Evolutionary conservation across 1,284 basidiomycete genomes (phyloP).

Genomic region (Rhodotorula sp.): DNA sequence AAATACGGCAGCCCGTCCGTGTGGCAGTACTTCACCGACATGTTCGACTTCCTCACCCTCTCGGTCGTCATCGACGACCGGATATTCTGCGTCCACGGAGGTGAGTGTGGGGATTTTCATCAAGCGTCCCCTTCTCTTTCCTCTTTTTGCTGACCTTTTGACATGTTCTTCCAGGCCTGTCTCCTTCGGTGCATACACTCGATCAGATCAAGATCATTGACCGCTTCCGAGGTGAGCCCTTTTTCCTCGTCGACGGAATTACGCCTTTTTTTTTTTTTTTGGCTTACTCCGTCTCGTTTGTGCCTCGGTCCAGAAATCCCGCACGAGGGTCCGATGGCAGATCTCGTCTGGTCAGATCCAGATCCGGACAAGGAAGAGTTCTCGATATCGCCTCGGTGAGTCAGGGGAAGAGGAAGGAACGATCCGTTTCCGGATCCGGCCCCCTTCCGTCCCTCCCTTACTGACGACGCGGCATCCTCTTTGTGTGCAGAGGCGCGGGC

Average conservation of each 20-base stretch:
- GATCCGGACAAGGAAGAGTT: constrained; percentile 99
- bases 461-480: constrained; percentile 4
- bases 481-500: constrained; percentile 75
- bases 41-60: constrained; percentile 99
- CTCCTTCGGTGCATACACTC: constrained; percentile 96
- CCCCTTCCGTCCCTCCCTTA: constrained; percentile 14
- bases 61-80: constrained; percentile 98
- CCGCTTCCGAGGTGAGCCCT: constrained; percentile 76
- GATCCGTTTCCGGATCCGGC: background rate
- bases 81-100: constrained; percentile 99
- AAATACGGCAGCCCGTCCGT: constrained; percentile 94
- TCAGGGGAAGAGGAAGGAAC: constrained; percentile 1
- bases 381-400: constrained; percentile 91
- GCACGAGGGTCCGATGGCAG: constrained; percentile 99
- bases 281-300: background rate
- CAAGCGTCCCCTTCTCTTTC: background rate
- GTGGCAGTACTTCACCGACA: constrained; percentile 99
- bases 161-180: constrained; percentile 63
- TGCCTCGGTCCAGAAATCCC: constrained; percentile 74
- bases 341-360: constrained; percentile 99
- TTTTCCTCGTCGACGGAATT: background rate
- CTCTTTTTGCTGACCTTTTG: background rate
- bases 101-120: constrained; percentile 52
- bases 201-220: constrained; percentile 99
- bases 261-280: background rate